Evolutionary conservation across 345 rosid species (phyloP).

Genomic region (Firmiana major): DNA sequence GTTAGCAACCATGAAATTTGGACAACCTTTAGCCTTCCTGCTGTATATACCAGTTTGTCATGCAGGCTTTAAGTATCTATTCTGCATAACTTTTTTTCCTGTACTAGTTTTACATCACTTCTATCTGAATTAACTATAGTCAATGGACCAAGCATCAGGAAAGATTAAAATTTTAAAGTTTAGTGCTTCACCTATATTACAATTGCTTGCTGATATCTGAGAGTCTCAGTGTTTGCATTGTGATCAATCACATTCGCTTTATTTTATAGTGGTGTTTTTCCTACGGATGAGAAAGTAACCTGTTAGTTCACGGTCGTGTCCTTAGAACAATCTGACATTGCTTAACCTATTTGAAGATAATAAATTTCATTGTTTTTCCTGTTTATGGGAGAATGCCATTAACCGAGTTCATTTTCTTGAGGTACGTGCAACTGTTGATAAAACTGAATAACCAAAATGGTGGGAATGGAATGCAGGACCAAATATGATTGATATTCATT

Average conservation of each 20-base stretch:
- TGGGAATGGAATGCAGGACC: conserved; percentile 85
- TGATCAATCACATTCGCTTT: background rate
- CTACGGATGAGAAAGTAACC: background rate
- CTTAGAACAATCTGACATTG: background rate
- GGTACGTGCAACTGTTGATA: conserved; percentile 46
- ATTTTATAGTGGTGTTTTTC: background rate
- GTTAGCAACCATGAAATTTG: background rate
- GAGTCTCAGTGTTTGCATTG: background rate
- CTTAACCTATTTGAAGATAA: no score
- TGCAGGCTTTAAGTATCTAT: background rate
- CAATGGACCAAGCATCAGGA: background rate
- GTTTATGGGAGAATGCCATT: no score
- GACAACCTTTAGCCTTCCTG: background rate
- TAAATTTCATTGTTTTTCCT: background rate
- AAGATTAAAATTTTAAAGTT: background rate
- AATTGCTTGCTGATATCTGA: background rate
- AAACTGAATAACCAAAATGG: conserved; percentile 85
- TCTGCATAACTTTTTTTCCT: no score
- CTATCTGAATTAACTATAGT: background rate
- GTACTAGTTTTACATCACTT: background rate
- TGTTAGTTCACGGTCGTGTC: background rate
- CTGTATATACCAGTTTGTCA: background rate
- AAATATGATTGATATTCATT: conserved; percentile 81
- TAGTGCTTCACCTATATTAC: background rate
- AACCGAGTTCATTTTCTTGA: no score